Percentiles rank a stretch among this genome's conserved stretches.
Conservation (phyloP, 768 basidiomycete species). For the Pleurotus djamor region DNA sequence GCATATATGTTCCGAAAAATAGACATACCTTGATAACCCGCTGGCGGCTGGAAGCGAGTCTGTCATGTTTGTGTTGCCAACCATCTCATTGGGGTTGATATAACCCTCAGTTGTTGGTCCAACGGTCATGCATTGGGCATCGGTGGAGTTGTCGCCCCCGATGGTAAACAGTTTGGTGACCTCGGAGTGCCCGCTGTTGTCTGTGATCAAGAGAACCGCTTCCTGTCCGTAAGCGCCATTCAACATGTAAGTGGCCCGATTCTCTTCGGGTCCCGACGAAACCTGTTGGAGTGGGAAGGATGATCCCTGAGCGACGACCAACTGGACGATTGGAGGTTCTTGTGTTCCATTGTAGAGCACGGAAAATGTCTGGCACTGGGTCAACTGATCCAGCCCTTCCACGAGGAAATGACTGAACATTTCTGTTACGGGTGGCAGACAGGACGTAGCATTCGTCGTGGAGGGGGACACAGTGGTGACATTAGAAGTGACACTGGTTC, state of each 20-base stretch:
- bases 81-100: not conserved
- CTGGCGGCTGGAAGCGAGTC: not conserved
- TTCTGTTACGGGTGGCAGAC: conserved; percentile 25
- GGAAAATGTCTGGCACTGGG: conserved; percentile 49
- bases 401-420: conserved; percentile 26
- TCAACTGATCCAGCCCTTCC: conserved; percentile 17
- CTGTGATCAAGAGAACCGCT: conserved; percentile 43
- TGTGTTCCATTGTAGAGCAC: conserved; percentile 35
- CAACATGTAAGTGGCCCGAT: conserved; percentile 43
- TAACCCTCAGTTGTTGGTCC: conserved; percentile 1
- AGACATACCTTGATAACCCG: conserved; percentile 8
- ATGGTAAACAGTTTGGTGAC: conserved; percentile 42
- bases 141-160: conserved; percentile 26
- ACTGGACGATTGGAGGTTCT: conserved; percentile 30
- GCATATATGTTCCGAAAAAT: not conserved
- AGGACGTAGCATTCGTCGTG: conserved; percentile 32
- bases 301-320: conserved; percentile 32
- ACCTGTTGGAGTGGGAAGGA: conserved; percentile 20
- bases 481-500: conserved; percentile 42
- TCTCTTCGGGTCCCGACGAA: conserved; percentile 19
- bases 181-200: conserved; percentile 32
- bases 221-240: conserved; percentile 29
- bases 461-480: conserved; percentile 43
- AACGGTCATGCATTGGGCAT: conserved; percentile 12
- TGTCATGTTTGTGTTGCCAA: not conserved